Evolutionary conservation across 352 stramenopile genomes (phyloP), one percentile per base, ranked within the genome.

Genomic region (Thalassiosira ordinaria): DNA sequence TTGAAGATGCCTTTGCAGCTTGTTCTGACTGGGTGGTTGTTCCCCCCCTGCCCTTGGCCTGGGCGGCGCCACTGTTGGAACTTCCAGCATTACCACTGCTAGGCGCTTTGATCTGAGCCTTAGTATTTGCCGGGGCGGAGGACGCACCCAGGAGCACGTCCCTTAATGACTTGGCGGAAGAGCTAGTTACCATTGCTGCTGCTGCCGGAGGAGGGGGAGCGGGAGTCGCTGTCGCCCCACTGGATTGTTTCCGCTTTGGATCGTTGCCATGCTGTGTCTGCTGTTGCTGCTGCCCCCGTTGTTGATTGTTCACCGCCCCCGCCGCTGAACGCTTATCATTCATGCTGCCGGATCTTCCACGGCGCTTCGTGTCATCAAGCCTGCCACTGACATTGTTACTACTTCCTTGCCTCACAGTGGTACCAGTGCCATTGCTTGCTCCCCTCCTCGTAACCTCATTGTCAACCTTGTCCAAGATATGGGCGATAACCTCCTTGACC

Each of bases 381-480:
- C 24, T 69, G 27, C 70, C 74, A 0, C 26, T 39, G 47, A 31
- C 41, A n/a, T n/a, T n/a, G n/a, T n/a, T n/a, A 22, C 51, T 52
- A 22, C 55, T 69, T 31, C 1, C 53, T 4, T 46, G 27, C 29
- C 24, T 13, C 3, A 7, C 27, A 11, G 9, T 33, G 3, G 20
- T 31, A 27, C 24, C 29, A 11, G 3, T n/a, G 20, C 7, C 20
- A 18, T 37, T 29, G 4, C 2, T 14, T 31, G 9, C 27, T 27
- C 37, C 27, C 11, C 62, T 65, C 9, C 26, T 24, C 11, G 46
- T 35, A 41, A 75, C 57, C 51, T 83, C 67, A 47, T 67, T 51
- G 44, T 75, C 56, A 11, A 81, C 64, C 33, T 26, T 64, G 61
- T 81, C 64, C 22, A 81, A 55, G 53, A 81, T 70, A n/a, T 75